Evolutionary conservation across 306 rosid genomes (phyloP).

Genomic region (Quercus dentata): DNA sequence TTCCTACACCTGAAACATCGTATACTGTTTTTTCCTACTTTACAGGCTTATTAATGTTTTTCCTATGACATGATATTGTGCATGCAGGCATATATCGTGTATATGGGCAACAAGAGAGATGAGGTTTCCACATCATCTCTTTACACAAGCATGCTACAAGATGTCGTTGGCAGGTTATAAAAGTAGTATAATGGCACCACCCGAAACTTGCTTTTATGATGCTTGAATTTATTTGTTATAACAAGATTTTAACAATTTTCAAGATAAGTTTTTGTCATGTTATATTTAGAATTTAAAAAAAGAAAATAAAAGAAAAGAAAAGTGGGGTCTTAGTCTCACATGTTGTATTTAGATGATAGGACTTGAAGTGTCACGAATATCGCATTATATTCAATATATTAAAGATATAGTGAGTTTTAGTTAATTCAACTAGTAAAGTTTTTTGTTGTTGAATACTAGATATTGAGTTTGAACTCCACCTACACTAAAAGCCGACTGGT

Average conservation of each 20-base stretch:
- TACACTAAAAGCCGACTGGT: too few species aligned
- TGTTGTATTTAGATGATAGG: too few species aligned
- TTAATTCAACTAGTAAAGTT: rapidly evolving
- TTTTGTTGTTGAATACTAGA: too few species aligned
- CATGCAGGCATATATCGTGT: conserved; percentile 45
- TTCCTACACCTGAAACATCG: too few species aligned
- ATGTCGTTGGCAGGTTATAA: conserved; percentile 32
- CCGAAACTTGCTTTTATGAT: neutral
- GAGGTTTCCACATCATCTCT: conserved; percentile 18
- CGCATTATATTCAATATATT: too few species aligned
- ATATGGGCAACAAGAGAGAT: conserved; percentile 27
- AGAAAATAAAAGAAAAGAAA: too few species aligned
- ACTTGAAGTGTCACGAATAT: too few species aligned
- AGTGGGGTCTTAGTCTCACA: too few species aligned
- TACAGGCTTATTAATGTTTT: neutral
- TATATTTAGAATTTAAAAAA: too few species aligned
- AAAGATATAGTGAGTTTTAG: too few species aligned
- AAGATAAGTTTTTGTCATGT: neutral
- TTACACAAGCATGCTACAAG: conserved; percentile 25
- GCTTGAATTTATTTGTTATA: neutral
- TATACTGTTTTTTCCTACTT: too few species aligned
- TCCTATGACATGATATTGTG: neutral
- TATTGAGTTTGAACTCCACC: too few species aligned
- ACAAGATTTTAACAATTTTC: neutral
- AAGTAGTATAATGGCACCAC: neutral